Percentiles rank a stretch among this genome's conserved stretches.
Conservation (phyloP, 2,329 filamentous ascomycete genomes). For the Talaromyces sp. region DNA sequence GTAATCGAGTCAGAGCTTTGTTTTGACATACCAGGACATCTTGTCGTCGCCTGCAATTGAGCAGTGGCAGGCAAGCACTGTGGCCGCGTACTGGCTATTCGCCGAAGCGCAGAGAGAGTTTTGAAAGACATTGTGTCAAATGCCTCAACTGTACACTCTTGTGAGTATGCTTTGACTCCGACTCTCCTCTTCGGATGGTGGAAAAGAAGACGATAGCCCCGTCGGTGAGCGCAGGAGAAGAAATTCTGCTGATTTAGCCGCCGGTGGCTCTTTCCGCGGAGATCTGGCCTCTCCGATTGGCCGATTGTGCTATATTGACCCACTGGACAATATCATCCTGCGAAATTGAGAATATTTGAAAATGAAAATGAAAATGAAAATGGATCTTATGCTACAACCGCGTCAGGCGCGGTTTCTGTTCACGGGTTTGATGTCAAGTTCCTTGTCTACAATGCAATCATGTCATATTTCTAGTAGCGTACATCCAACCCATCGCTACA, state of each 20-base stretch:
- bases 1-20: neutral
- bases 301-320: neutral
- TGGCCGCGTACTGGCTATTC: neutral
- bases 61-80: neutral
- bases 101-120: constrained; percentile 6
- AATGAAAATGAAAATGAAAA: neutral
- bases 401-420: neutral
- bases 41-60: neutral
- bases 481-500: neutral
- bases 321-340: neutral
- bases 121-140: neutral
- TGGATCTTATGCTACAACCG: neutral
- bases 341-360: too few species aligned
- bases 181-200: neutral
- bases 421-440: neutral
- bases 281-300: constrained; percentile 10
- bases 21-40: constrained; percentile 4
- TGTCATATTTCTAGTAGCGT: neutral
- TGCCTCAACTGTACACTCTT: neutral
- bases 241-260: constrained; percentile 5
- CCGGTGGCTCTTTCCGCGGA: constrained; percentile 7
- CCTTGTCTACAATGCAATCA: constrained; percentile 8
- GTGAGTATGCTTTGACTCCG: neutral
- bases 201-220: neutral
- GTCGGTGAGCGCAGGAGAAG: constrained; percentile 2